Evolutionary conservation across 192 early-diverging fungal genomes (phyloP).

Genomic region (Lunasporangiospora selenospora): DNA sequence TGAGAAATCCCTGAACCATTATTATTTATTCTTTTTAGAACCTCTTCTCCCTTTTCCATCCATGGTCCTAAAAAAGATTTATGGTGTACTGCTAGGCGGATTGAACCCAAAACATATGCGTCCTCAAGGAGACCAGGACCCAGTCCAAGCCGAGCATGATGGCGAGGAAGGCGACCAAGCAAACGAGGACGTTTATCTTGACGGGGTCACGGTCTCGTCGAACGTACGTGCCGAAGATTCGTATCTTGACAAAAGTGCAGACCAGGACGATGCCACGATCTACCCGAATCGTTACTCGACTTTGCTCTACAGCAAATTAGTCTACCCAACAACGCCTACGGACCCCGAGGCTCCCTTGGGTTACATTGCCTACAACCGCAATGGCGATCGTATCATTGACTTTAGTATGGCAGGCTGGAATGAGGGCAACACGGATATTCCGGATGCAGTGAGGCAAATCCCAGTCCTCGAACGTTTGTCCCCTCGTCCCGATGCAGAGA

Average conservation of each 20-base stretch:
- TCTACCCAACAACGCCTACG: not conserved
- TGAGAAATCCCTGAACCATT: no score
- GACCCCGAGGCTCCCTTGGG: slow-evolving; percentile 15
- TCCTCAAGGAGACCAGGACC: not conserved
- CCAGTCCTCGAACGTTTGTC: slow-evolving; percentile 16
- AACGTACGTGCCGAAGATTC: no score
- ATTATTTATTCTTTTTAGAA: no score
- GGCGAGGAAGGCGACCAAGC: no score
- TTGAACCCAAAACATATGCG: slow-evolving; percentile 21
- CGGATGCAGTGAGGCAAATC: slow-evolving; percentile 10
- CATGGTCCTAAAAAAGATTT: not conserved
- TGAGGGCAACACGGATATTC: slow-evolving; percentile 47
- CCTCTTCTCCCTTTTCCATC: not conserved
- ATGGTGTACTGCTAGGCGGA: slow-evolving; percentile 6
- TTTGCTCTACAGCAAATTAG: slow-evolving; percentile 23
- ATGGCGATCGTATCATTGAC: slow-evolving; percentile 52
- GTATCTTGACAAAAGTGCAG: no score
- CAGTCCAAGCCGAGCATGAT: not conserved
- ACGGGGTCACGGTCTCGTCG: no score
- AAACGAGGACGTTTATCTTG: no score
- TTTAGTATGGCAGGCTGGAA: slow-evolving; percentile 56
- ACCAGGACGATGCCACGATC: slow-evolving; percentile 29
- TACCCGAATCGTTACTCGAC: slow-evolving; percentile 13
- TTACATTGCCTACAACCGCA: slow-evolving; percentile 45
- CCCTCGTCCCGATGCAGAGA: slow-evolving; percentile 13